Percentiles rank a stretch among this genome's conserved stretches.
Conservation (phyloP, 2,329 filamentous ascomycete genomes). For the Trichoderma cornu-damae region DNA sequence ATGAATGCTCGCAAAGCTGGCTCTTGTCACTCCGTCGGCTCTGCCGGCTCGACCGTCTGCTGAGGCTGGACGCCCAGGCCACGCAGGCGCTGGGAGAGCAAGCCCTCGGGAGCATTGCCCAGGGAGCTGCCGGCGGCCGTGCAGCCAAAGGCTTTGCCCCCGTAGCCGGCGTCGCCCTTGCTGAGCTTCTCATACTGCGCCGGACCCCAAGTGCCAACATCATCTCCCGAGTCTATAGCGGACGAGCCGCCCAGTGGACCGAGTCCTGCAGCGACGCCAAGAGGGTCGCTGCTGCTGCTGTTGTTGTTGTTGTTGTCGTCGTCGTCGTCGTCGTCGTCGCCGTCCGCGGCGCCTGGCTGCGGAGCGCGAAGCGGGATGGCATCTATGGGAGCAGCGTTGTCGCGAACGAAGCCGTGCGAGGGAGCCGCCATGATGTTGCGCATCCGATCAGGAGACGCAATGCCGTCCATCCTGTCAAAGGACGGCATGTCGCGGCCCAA, state of each 20-base stretch:
- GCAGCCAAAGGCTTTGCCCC: conserved; percentile 47
- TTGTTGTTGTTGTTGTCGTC: too few species aligned
- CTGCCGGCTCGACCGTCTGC: neutral
- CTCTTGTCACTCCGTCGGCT: conserved; percentile 13
- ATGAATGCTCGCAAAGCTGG: too few species aligned
- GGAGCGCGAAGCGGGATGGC: conserved; percentile 48
- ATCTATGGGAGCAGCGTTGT: conserved; percentile 39
- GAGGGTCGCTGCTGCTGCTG: conserved; percentile 28
- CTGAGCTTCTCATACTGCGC: conserved; percentile 60
- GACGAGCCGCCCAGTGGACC: conserved; percentile 29
- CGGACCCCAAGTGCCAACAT: conserved; percentile 29
- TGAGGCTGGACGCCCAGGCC: conserved; percentile 49
- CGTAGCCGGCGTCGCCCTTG: conserved; percentile 60
- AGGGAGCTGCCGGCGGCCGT: conserved; percentile 33
- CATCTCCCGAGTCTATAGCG: conserved; percentile 32
- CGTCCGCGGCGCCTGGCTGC: conserved; percentile 30
- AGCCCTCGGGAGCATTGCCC: conserved; percentile 48
- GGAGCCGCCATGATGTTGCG: conserved; percentile 4
- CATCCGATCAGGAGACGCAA: conserved; percentile 3
- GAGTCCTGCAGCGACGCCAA: conserved; percentile 23
- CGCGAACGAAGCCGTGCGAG: conserved; percentile 23
- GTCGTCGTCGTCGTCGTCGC: too few species aligned
- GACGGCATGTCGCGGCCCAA: conserved; percentile 31
- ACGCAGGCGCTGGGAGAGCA: conserved; percentile 65
- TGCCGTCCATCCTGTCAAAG: conserved; percentile 31